Evolutionary conservation across 148 eudicot genomes (phyloP), one percentile per base, ranked within the genome.

Genomic region (Talinum fruticosum): DNA sequence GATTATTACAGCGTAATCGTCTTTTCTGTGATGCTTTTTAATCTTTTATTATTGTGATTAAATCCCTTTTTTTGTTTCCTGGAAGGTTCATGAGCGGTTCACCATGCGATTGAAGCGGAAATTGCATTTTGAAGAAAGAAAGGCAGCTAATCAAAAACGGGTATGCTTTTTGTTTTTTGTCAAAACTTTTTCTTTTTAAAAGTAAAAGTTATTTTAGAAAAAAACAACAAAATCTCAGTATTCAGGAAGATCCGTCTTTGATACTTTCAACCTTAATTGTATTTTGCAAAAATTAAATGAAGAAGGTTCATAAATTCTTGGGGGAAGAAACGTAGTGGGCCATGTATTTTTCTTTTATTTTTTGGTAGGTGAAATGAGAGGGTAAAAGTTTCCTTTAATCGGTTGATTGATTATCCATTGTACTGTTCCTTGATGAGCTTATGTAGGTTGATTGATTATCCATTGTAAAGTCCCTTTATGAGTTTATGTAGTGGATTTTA

Each of bases 51-150:
- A 29, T 77, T 77, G 33, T 16, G 41, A 24, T 29, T 51, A 29
- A 59, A 35, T 10, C 54, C n/a, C 10, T 54, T 15, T 28, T 15
- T 73, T 41, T 18, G 54, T 14, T 64, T 66, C 10, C 15, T 34
- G 73, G 69, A 74, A 96, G 99, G 87, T 96, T 69, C 89, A 96
- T 79, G 95, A 93, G 68, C 61, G 81, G 44, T 90, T 83, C 82
- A 81, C 82, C 23, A 84, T 72, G 90, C 84, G 91, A 83, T 83
- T 96, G 87, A 79, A 77, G 77, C 92, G 85, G 76, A 93, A 83
- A 68, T 67, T 96, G 73, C 89, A 85, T 77, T 90, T 85, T 81
- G 95, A 90, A 59, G 97, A 91, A 77, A 89, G 85, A 76, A 90
- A 89, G 83, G 74, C 89, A 32, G 83, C 93, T 71, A 78, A 86